Base-by-base conservation (phyloP, 2,329 filamentous ascomycete species). In the Bimuria novae-zelandiae region DNA sequence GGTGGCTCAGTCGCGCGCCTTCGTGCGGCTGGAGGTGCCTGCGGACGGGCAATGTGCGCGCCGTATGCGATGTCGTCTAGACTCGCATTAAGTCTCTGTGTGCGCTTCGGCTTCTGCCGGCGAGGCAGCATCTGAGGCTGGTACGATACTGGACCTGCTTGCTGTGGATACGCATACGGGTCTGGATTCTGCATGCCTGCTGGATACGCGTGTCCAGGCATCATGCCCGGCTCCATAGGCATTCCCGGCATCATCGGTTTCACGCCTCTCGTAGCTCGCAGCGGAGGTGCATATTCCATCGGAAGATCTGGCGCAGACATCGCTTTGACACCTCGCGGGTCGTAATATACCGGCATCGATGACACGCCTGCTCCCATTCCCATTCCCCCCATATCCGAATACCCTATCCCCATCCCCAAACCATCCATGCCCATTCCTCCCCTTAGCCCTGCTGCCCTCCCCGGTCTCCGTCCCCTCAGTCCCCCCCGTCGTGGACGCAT, bases 41-140 rank as follows among this genome's bases (percentile, higher is more conserved):
- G 46, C 3, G 30, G 49, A 10, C 40, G 36, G 3, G 54, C 23
- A 10, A 36, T 14, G 48, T 58, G 61, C 11, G 51, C 54, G n/a
- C 57, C 59, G 51, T 59, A 56, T 17, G 63, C 55, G 11, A 62
- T 49, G 10, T 57, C 55, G 25, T 64, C 42, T 21, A 55, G 36
- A 4, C 35, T 39, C 19, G 43, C 35, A 11, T 36, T 32, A 23
- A 7, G 21, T 5, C 19, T 36, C 27, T n/a, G n/a, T n/a, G n/a
- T n/a, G n/a, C n/a, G n/a, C n/a, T 12, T 35, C 8, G 11, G 23
- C 17, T 33, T 17, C 27, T n/a, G 41, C 16, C 35, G 42, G 14
- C 12, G 52, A n/a, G 35, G 11, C 2, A 16, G 44, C 16, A 46
- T 25, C 10, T 16, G 43, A 2, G 42, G 7, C 11, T 21, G 19